Base-by-base conservation (phyloP, 306 rosid species). In the Carpinus viminea region DNA sequence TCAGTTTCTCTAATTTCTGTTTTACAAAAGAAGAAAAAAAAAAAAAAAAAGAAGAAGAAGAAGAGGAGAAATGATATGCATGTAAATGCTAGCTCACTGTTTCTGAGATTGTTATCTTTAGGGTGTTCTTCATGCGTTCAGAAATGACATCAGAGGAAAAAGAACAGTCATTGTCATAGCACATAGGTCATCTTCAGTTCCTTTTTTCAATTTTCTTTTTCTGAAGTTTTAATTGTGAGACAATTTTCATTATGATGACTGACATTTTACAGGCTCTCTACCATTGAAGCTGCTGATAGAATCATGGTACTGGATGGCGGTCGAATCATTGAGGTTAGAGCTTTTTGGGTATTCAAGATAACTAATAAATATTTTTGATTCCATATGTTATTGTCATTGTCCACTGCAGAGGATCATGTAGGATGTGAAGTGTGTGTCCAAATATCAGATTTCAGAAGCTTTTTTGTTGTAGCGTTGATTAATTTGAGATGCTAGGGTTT, bases 281-380 rank as follows among this genome's bases (percentile, higher is more conserved):
- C 87, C 2, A 75, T 86, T 59, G 68, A 65, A 79, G 81, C 84
- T 73, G 90, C 87, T 66, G 87, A 86, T 74, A 83, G 83, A 78
- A 83, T 83, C 54, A 13, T 86, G 34, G 87, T 86, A n/a, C 79
- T 86, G 87, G 84, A 86, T 31, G 34, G 75, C 5, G 90, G 90
- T 41, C 83, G 79, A 69, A 77, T 86, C 7, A 57, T 68, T 60
- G 86, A 86, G 90, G 90, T 86, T 59, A 81, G 85, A 9, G 8
- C 20, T 68, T 41, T 43, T 26, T 38, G 47, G 53, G 51, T 18
- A 9, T 43, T 45, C 31, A 69, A 78, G 28, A 31, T 68, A 59
- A 66, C 72, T 9, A 24, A 0, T 24, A 24, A 24, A 24, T 24
- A 24, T 24, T 24, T 24, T 24, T 24, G 0, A 24, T 24, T 24